These are phyloP conservation scores for Trichoderma polysporum DNA, from an alignment of 2,329 filamentous ascomycete genomes.

Conservation along the genomic window DNA sequence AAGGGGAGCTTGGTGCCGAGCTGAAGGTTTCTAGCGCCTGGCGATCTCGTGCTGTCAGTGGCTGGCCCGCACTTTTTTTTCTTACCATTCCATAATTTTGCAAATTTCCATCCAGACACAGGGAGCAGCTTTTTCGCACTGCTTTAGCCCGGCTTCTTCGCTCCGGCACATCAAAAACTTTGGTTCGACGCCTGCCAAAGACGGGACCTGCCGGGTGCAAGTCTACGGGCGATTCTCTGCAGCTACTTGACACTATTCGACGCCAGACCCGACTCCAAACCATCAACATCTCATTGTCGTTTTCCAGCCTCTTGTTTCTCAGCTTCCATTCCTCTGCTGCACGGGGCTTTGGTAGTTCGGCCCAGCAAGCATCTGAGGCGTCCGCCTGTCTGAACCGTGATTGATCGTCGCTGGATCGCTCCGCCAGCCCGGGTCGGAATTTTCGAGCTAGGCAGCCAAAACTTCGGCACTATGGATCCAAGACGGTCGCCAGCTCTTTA, in stretches of 20 bases:
- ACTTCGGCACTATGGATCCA: conserved; percentile 23
- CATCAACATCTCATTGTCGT: neutral
- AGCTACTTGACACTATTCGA: neutral
- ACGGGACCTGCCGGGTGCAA: conserved; percentile 8
- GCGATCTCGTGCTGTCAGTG: conserved; percentile 15
- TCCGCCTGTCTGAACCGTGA: neutral
- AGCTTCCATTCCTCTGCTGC: neutral
- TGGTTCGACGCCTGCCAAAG: conserved; percentile 7
- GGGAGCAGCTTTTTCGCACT: neutral
- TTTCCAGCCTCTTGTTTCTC: neutral
- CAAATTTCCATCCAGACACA: neutral
- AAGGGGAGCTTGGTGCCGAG: neutral
- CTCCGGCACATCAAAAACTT: neutral
- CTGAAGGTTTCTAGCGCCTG: conserved; percentile 17
- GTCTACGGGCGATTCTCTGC: neutral
- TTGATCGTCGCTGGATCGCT: conserved; percentile 17
- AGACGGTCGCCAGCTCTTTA: conserved; percentile 23
- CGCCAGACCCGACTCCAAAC: neutral
- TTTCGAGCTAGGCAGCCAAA: conserved; percentile 23
- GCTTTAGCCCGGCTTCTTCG: neutral
- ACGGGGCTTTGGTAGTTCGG: conserved; percentile 1
- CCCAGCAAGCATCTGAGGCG: neutral
- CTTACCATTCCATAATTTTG: neutral
- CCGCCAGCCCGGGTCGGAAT: conserved; percentile 12
- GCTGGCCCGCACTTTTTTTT: conserved; percentile 6